A percentile compares a stretch with the other conserved stretches of the same genome.
Evolutionary conservation across 2,329 filamentous ascomycete genomes (phyloP).

Genomic region (Fonsecaea multimorphosa): DNA sequence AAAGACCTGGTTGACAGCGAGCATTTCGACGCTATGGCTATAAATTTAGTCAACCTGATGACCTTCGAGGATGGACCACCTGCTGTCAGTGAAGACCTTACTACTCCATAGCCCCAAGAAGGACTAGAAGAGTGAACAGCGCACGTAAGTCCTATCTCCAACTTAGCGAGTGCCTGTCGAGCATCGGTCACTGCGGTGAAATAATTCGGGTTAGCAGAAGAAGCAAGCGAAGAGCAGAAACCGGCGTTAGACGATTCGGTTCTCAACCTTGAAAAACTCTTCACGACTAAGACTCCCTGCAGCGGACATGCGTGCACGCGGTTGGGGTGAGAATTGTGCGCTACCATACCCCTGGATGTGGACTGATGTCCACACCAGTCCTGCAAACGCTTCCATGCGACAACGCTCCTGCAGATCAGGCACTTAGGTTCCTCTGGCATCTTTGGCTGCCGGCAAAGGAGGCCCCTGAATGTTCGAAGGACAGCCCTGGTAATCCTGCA

Average conservation of each 20-base stretch:
- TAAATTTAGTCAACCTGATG: conserved; percentile 3
- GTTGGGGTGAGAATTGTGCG: conserved; percentile 14
- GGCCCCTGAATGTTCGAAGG: not conserved
- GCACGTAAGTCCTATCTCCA: conserved; percentile 17
- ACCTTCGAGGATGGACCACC: conserved; percentile 13
- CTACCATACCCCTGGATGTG: not conserved
- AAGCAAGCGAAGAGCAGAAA: conserved; percentile 2
- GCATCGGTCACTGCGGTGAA: conserved; percentile 14
- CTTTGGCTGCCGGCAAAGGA: conserved; percentile 2
- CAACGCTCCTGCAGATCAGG: not conserved
- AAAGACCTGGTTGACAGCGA: conserved; percentile 16
- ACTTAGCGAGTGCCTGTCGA: not conserved
- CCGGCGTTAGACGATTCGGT: conserved; percentile 17
- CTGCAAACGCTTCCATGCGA: not conserved
- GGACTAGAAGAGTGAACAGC: not conserved
- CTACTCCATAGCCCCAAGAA: not conserved
- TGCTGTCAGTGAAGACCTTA: not conserved
- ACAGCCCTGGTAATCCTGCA: not conserved
- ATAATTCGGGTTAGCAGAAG: conserved; percentile 8
- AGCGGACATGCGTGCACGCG: conserved; percentile 9
- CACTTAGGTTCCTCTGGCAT: not conserved
- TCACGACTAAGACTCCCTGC: conserved; percentile 2
- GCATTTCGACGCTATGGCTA: not conserved
- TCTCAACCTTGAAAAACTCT: not conserved
- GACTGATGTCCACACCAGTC: not conserved